Evolutionary conservation across 345 rosid genomes (phyloP), one percentile per base, ranked within the genome.

Genomic region (Raphanus raphanistrum): DNA sequence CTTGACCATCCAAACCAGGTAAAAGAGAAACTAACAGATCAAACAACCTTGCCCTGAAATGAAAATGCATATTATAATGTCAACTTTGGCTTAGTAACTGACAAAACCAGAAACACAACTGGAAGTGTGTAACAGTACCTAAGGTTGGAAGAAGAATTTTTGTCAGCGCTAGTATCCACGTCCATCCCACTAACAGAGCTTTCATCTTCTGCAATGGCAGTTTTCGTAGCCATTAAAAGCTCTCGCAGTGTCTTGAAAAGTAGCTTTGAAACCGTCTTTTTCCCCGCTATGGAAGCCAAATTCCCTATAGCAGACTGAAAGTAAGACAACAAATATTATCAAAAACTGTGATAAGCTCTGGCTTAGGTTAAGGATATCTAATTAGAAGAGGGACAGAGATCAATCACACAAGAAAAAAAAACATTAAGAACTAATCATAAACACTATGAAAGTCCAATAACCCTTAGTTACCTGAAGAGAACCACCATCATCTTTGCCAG

Each of bases 401-500:
- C 57, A 55, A 64, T 28, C 69, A 59, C 66, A 36, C 8, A 15
- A 62, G 64, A 59, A 67, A 17, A 74, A 74, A 63, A 17, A 60
- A 32, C 61, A 48, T 16, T 68, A 62, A 3, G 60, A 45, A 55
- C 10, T 66, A 32, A 32, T 70, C 43, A 63, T 38, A 52, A 48
- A 16, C 16, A 38, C 33, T 36, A 54, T 55, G 60, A 48, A 62
- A 74, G 58, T 50, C 41, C 2, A 60, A 57, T 52, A 74, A 15
- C 29, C 61, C 27, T 15, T 62, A 73, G 25, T 45, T 87, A 95
- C 97, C 99, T 88, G 94, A 84, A 95, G 83, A 79, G 84, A 90
- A 83, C 94, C 99, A 62, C 94, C 99, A 60, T 94, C 96, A 79
- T 91, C 97, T 63, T 88, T 86, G 35, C 82, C 59, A 63, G 96